Base-by-base conservation (phyloP, 176 grass and related monocot genomes). In the Panicum miliaceum region DNA sequence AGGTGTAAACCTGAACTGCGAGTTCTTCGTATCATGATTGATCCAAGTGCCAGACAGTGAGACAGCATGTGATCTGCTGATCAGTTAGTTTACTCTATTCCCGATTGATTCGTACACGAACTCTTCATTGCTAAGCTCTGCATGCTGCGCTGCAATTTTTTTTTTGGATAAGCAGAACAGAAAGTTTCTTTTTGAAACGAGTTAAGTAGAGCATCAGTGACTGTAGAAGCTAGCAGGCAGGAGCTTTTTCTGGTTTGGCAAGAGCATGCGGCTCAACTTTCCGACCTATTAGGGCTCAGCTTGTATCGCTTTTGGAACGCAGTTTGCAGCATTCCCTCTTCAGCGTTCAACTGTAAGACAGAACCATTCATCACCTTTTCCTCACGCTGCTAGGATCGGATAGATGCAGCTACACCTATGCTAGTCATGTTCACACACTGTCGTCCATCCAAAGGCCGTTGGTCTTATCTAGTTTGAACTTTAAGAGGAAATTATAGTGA, bases 251-350 rank as follows among this genome's bases (percentile, higher is more conserved):
- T 65, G 7, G 12, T 63, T 45, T 74, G 74, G 63, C 62, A 68
- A 25, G 67, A 25, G 67, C 38, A 65, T 46, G 68, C n/a, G n/a
- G 23, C 65, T 48, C 27, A 15, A 68, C 66, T 75, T 73, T 80
- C 75, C 20, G 59, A 67, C 50, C 53, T 68, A 46, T 56, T 60
- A 57, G 59, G 59, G 68, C 27, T 60, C 45, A 77, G 64, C 81
- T 23, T 89, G 82, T 89, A 77, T 61, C 70, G 8, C 82, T 89
- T 89, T 85, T 85, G 29, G 76, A 76, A 81, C 32, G 32, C 87
- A 85, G 61, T 85, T 76, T 66, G 82, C 77, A 85, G 76, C 70
- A 68, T 80, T 81, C 82, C 41, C 81, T 84, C 87, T 54, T 56
- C 0, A 73, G 46, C 45, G 59, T 53, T 81, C 45, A 23, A 81